Percentiles rank a stretch among this genome's conserved stretches.
Conservation (phyloP, 139 green algal species). For the Tetradesmus obliquus region DNA sequence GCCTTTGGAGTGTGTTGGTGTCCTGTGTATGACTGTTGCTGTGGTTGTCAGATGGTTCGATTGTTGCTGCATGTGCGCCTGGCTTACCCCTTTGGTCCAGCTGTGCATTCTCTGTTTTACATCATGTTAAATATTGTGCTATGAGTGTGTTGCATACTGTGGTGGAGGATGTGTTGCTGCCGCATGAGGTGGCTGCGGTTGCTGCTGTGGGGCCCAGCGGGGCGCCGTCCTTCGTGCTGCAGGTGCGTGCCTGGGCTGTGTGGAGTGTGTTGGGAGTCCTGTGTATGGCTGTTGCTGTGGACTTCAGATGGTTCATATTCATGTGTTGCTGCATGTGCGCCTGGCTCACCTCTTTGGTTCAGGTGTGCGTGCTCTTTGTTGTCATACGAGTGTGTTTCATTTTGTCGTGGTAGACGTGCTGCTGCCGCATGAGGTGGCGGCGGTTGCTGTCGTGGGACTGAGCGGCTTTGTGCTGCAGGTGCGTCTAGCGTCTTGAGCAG, state of each 20-base stretch:
- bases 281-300: too few relatives aligned
- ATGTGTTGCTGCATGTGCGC: too few relatives aligned
- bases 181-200: slow-evolving; percentile 21
- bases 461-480: slow-evolving; percentile 47
- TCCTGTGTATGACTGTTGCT: too few relatives aligned
- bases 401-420: not conserved
- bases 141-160: too few relatives aligned
- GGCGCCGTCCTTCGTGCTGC: slow-evolving; percentile 40
- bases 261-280: too few relatives aligned
- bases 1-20: not conserved
- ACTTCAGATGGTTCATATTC: too few relatives aligned
- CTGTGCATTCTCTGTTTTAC: not conserved
- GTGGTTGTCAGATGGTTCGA: too few relatives aligned
- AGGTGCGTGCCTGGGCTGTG: not conserved
- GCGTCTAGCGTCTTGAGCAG: not conserved
- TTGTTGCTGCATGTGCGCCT: too few relatives aligned
- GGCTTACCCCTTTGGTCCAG: too few relatives aligned
- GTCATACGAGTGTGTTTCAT: too few relatives aligned
- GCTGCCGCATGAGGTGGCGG: slow-evolving; percentile 39
- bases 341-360: too few relatives aligned
- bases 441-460: slow-evolving; percentile 30
- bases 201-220: not conserved
- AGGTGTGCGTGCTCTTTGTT: too few relatives aligned
- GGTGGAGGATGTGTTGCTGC: slow-evolving; percentile 14
- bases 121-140: not conserved